Evolutionary conservation across 2,329 filamentous ascomycete species (phyloP), one percentile per base, ranked within the genome.

Genomic region (Dothiorella sarmentorum): DNA sequence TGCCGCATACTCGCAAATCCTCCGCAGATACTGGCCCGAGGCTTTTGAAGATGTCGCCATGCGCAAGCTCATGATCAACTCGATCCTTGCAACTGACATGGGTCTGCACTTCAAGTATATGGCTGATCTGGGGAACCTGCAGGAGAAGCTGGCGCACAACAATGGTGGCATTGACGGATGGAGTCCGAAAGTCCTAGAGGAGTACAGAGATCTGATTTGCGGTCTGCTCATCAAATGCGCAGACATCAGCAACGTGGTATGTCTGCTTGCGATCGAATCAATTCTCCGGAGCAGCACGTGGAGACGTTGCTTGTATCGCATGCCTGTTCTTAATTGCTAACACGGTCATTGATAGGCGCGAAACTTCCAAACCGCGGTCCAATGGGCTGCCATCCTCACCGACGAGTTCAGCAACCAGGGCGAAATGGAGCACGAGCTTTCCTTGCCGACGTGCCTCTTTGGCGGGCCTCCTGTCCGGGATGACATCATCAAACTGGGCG

Each of bases 71-170:
- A 94, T 97, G 87, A 97, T 97, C 67, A 96, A 91, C 71, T 94
- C 91, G n/a, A 97, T 99, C 61, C 78, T 99, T 22, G 91, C 94
- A 2, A 99, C 94, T 0, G 94, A 99, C 69, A 99, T 99, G 94
- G 91, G 91, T 7, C 76, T 96, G 6, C 94, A 99, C 74, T 96
- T 96, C 67, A 91, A 95, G 67, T 99, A 97, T 73, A 97, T 97
- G 91, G 87, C 87, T 68, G 89, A 88, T 70, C 79, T 97, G 38
- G 85, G 84, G n/a, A 86, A 87, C 62, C 75, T 96, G 53, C 91
- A 96, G 72, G 84, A 88, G 61, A 92, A 89, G 70, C 80, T 95
- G 10, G 81, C 85, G 38, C 84, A 85, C 37, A 86, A 85, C 64
- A 80, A 85, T 58, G 81, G 79, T 51, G 76, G 75, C 5, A 82